A percentile compares a stretch with the other conserved stretches of the same genome.
Evolutionary conservation across 192 early-diverging fungal genomes (phyloP).

Genomic region (Dissophora globulifera): DNA sequence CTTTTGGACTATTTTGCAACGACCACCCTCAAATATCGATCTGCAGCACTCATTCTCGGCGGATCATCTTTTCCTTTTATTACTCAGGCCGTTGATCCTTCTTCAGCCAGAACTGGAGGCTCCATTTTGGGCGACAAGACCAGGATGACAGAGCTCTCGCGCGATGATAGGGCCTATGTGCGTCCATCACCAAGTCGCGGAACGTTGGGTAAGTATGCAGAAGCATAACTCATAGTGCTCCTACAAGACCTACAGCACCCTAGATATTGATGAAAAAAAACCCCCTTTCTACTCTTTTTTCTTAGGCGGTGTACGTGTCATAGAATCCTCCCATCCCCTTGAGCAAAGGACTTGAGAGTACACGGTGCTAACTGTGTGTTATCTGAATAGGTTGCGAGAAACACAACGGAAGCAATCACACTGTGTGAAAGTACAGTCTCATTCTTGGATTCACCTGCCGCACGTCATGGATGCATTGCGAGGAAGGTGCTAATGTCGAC

Average conservation of each 20-base stretch:
- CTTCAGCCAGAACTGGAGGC: conserved; percentile 81
- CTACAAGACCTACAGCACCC: neutral
- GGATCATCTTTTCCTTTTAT: too few species aligned
- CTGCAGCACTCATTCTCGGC: too few species aligned
- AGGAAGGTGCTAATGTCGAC: too few species aligned
- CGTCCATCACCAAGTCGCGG: conserved; percentile 82
- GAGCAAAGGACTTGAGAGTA: too few species aligned
- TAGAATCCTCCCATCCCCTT: too few species aligned
- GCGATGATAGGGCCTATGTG: conserved; percentile 71
- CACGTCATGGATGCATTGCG: too few species aligned
- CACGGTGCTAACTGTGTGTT: too few species aligned
- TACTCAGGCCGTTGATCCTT: conserved; percentile 90
- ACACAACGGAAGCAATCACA: conserved; percentile 84
- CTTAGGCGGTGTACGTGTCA: conserved; percentile 23
- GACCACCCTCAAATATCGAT: too few species aligned
- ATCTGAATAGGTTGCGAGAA: conserved; percentile 80
- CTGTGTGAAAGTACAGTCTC: conserved; percentile 73
- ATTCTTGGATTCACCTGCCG: neutral
- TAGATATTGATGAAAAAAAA: neutral
- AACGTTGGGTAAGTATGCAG: conserved; percentile 69
- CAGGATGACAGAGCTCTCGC: conserved; percentile 81
- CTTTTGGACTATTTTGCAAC: too few species aligned
- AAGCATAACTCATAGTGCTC: neutral
- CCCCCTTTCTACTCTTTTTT: too few species aligned
- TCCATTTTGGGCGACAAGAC: conserved; percentile 91